Base-by-base conservation (phyloP, 164 flowering plant genomes). In the Aristolochia fimbriata region DNA sequence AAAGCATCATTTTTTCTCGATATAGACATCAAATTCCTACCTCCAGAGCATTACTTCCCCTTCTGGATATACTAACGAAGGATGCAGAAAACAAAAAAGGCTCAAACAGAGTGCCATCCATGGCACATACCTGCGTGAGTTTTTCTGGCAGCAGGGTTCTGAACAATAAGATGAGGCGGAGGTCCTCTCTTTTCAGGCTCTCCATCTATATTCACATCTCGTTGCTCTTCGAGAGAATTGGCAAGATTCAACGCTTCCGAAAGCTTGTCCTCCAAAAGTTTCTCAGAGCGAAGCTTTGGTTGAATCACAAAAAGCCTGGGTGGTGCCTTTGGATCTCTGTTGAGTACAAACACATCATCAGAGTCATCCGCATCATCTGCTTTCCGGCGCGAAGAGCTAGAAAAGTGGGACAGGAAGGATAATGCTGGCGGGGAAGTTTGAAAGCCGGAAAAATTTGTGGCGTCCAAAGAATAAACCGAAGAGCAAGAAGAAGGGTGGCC, bases 231-330 rank as follows among this genome's bases (percentile, higher is more conserved):
- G 11, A 92, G 86, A 0, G 98, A 92, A 60, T 83, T 83, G 15
- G 97, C 98, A 12, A 92, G 83, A 73, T 84, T 85, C 59, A 87
- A 70, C 22, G 98, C 96, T 64, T 92, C 98, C 51, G 73, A 75
- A 23, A 92, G 87, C 82, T 87, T 89, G 4, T 82, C 67, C 54
- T 76, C 72, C 70, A 89, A 62, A 52, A 65, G 63, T 31, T 74
- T 51, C 10, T 76, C 81, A 1, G 95, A 83, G 0, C 86, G 79
- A 17, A 87, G 59, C 25, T 91, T 81, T 1, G 98, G 98, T 74
- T 89, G 98, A 33, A 92, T 86, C 15, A 92, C 86, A 51, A 92
- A 74, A 47, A 89, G 77, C 66, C 58, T 79, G 3, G 92, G 93
- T 0, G 93, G 86, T 60, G 64, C 59, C 13, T 61, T 55, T 0